Evolutionary conservation across 208 protist species (phyloP), one percentile per base, ranked within the genome.

Genomic region (Wallacemonas sp.): DNA sequence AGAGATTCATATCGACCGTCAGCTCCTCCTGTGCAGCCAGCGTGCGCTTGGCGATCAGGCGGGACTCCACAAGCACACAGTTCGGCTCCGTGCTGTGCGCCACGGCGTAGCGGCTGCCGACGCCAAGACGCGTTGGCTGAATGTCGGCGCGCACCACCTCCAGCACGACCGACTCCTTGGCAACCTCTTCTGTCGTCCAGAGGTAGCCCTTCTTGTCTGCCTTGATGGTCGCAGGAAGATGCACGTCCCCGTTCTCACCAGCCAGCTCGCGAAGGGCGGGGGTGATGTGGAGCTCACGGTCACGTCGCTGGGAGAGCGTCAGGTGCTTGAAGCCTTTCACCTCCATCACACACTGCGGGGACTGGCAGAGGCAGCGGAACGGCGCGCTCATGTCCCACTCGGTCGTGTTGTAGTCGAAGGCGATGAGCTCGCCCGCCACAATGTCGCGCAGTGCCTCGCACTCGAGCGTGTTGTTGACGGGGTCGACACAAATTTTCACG

Each of bases 241-340:
- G 73, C 33, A 92, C 74, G 16, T 79, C 71, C 0, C 63, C 61
- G 68, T 72, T 73, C 6, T 63, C 39, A 21, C 58, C 68, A 1
- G 79, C 78, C 23, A 92, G 55, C 36, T 81, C 75, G 57, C 80
- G 78, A 48, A 95, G 76, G 34, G 73, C 77, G n/a, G 79, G 73
- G 16, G 81, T 92, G 3, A 80, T 70, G 47, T 85, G 76, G 11
- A 30, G 44, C 65, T 76, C 64, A 26, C 93, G 47, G 4, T 38
- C 58, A 21, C 56, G 56, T 0, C 85, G 79, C 71, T 90, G 78
- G 3, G 74, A 65, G 33, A 33, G 71, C 8, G 87, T 80, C 17
- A 93, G 79, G 74, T 89, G 80, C 65, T 88, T 92, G 72, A 88
- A 95, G 55, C 90, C 90, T 32, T 74, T 81, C 39, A 95, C 85